Evolutionary conservation across 441 rosid species (phyloP).

Genomic region (Sinapis alba): DNA sequence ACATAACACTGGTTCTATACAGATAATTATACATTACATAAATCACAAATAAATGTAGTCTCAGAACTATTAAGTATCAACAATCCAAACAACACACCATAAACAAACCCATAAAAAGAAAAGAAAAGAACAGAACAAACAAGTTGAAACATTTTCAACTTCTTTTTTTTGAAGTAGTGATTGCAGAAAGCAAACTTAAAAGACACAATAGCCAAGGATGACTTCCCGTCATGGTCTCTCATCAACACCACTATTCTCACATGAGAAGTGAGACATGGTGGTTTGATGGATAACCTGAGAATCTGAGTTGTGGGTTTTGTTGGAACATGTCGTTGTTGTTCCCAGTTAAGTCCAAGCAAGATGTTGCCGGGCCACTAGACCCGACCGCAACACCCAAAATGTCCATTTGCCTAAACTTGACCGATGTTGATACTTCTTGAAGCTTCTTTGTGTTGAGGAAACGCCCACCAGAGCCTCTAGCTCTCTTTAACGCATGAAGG

Average conservation of each 20-base stretch:
- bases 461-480: constrained; percentile 77
- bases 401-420: constrained; percentile 21
- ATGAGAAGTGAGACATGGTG: constrained; percentile 43
- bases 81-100: constrained; percentile 11
- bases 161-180: background rate
- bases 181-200: constrained; percentile 9
- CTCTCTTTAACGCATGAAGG: constrained; percentile 74
- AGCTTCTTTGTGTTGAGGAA: constrained; percentile 61
- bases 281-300: constrained; percentile 44
- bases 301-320: constrained; percentile 44
- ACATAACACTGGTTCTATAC: background rate
- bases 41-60: background rate
- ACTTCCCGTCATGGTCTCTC: constrained; percentile 48
- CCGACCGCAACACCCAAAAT: constrained; percentile 40
- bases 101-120: background rate
- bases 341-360: constrained; percentile 37
- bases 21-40: background rate
- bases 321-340: constrained; percentile 42
- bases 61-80: background rate
- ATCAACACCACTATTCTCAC: constrained; percentile 31
- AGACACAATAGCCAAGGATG: constrained; percentile 68
- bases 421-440: constrained; percentile 39
- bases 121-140: background rate
- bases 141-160: constrained; percentile 12
- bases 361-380: constrained; percentile 50